Conservation (phyloP, 2,329 filamentous ascomycete genomes). For the Xylariaceae sp. region DNA sequence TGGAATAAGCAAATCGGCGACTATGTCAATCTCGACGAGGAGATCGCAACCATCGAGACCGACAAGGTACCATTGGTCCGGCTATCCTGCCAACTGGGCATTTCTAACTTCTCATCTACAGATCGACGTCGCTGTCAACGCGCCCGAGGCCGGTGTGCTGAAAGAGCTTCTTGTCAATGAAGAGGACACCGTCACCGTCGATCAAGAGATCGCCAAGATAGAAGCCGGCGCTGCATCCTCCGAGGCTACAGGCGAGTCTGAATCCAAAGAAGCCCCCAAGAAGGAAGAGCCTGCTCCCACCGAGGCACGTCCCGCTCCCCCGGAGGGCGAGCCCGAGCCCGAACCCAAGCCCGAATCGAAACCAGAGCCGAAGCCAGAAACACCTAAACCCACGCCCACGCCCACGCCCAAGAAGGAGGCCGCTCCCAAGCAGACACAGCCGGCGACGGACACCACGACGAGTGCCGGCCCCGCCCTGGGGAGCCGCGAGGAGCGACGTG, state of each 20-base stretch:
- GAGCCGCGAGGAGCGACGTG: conserved; percentile 83
- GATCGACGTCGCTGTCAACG: conserved; percentile 98
- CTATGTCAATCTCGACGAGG: conserved; percentile 92
- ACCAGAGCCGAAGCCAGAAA: conserved; percentile 41
- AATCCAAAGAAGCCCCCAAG: conserved; percentile 62
- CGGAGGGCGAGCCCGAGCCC: conserved; percentile 37
- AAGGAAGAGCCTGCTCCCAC: conserved; percentile 43
- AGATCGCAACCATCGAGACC: conserved; percentile 98
- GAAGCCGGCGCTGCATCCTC: conserved; percentile 71
- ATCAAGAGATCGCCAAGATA: conserved; percentile 85
- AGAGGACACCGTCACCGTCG: conserved; percentile 93
- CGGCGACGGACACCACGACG: conserved; percentile 45
- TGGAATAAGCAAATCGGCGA: conserved; percentile 93
- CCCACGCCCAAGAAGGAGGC: conserved; percentile 45
- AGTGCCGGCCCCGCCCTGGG: conserved; percentile 56
- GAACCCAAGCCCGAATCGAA: conserved; percentile 52
- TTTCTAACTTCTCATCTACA: conserved; percentile 40
- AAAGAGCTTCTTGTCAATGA: conserved; percentile 90
- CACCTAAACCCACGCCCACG: conserved; percentile 31
- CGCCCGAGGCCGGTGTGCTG: conserved; percentile 85
- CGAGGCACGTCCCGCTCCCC: conserved; percentile 47
- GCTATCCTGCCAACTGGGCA: not conserved
- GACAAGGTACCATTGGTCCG: conserved; percentile 73
- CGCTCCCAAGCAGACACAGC: conserved; percentile 40
- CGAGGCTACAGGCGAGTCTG: conserved; percentile 58